Conservation (phyloP, 257 asterid species). For the Solanum medicagineum region DNA sequence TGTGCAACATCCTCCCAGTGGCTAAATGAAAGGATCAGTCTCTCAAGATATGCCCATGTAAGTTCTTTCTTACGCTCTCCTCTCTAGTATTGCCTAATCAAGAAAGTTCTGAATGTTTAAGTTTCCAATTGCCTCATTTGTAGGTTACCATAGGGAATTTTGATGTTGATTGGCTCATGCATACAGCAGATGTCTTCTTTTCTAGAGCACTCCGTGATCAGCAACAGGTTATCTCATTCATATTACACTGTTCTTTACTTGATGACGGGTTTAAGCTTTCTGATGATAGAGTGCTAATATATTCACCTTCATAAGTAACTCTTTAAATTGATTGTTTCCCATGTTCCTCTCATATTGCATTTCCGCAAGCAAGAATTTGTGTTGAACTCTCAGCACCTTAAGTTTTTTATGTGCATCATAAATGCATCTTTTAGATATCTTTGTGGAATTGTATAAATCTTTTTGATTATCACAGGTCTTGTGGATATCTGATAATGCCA, state of each 20-base stretch:
- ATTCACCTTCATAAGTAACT: neutral
- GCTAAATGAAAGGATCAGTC: slow-evolving; percentile 75
- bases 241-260: neutral
- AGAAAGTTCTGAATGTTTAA: slow-evolving; percentile 5
- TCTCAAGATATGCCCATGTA: slow-evolving; percentile 98
- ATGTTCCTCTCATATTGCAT: neutral
- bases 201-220: slow-evolving; percentile 95
- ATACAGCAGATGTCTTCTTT: slow-evolving; percentile 87
- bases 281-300: neutral
- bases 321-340: neutral
- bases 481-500: slow-evolving; percentile 95
- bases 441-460: slow-evolving; percentile 3
- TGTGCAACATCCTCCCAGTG: slow-evolving; percentile 81
- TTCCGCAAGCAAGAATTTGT: neutral
- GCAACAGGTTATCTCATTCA: slow-evolving; percentile 60
- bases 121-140: slow-evolving; percentile 5
- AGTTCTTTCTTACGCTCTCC: neutral
- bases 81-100: neutral
- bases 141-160: slow-evolving; percentile 95
- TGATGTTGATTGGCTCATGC: slow-evolving; percentile 91
- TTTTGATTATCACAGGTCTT: slow-evolving; percentile 47
- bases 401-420: neutral
- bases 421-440: neutral
- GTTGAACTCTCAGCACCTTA: neutral
- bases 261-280: neutral